Percentiles rank a stretch among this genome's conserved stretches.
Conservation (phyloP, 257 asterid genomes). For the Nicotiana tomentosiformis region DNA sequence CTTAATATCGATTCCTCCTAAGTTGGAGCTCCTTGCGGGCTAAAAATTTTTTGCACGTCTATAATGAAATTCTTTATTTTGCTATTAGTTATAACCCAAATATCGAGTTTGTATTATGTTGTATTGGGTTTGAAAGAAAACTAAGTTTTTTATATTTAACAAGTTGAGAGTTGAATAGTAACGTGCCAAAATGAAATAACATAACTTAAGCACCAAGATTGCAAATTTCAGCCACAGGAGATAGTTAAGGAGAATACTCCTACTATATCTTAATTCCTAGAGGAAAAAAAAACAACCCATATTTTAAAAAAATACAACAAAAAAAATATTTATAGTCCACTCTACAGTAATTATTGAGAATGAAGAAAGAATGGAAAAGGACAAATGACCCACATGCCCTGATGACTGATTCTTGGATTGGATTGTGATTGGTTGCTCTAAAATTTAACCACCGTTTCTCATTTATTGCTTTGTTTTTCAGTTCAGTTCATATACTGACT, state of each 20-base stretch:
- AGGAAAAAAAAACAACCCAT: background rate
- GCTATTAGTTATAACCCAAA: background rate
- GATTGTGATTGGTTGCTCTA: background rate
- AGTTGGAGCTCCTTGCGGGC: no score
- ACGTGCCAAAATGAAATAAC: background rate
- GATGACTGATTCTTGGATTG: background rate
- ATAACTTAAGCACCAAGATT: background rate
- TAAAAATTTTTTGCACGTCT: no score
- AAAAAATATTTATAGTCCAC: background rate
- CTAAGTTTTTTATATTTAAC: background rate
- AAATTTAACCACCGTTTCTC: background rate
- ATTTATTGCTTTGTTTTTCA: background rate
- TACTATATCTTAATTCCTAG: no score
- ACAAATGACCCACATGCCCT: background rate
- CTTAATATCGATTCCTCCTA: no score
- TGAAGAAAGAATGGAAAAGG: background rate
- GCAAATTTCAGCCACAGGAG: background rate
- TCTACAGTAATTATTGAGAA: background rate
- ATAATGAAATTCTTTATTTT: no score
- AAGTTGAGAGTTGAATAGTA: background rate
- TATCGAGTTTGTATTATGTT: background rate
- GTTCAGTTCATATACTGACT: background rate
- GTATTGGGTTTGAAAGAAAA: no score
- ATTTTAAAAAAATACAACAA: background rate
- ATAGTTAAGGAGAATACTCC: background rate